A percentile compares a stretch with the other conserved stretches of the same genome.
These are phyloP conservation scores for Brasilioporus rufonigricans DNA, from an alignment of 768 basidiomycete genomes.

Conservation along the genomic window DNA sequence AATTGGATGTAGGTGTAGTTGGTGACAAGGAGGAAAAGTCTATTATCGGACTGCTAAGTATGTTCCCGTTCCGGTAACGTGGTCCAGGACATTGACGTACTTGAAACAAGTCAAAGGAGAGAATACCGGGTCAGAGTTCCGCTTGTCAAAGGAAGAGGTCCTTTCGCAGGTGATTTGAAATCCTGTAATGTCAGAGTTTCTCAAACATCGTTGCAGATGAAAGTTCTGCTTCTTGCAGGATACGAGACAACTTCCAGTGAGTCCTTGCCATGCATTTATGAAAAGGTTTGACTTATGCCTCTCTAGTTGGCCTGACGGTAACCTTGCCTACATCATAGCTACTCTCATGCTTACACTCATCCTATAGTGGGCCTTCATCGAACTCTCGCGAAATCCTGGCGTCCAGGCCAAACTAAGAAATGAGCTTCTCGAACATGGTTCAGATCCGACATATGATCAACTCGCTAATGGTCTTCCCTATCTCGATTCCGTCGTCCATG, in stretches of 20 bases:
- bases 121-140: conserved; percentile 21
- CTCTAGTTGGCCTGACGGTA: neutral
- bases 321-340: neutral
- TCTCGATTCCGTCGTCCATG: conserved; percentile 18
- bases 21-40: conserved; percentile 26
- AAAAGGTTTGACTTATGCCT: neutral
- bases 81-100: neutral
- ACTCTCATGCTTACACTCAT: neutral
- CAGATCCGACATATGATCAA: conserved; percentile 39
- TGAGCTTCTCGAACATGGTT: conserved; percentile 42
- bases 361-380: neutral
- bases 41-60: conserved; percentile 26
- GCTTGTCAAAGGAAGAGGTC: too few relatives aligned
- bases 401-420: conserved; percentile 24
- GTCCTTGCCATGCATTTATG: too few relatives aligned
- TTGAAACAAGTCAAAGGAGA: too few relatives aligned
- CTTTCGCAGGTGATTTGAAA: too few relatives aligned
- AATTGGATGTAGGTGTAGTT: conserved; percentile 22
- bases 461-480: neutral
- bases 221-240: too few relatives aligned
- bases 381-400: neutral
- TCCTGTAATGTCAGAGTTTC: too few relatives aligned
- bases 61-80: neutral
- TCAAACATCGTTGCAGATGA: too few relatives aligned
- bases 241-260: too few relatives aligned